Percentiles rank a stretch among this genome's conserved stretches.
Conservation (phyloP, 768 basidiomycete species). For the Rhizopogon vinicolor region DNA sequence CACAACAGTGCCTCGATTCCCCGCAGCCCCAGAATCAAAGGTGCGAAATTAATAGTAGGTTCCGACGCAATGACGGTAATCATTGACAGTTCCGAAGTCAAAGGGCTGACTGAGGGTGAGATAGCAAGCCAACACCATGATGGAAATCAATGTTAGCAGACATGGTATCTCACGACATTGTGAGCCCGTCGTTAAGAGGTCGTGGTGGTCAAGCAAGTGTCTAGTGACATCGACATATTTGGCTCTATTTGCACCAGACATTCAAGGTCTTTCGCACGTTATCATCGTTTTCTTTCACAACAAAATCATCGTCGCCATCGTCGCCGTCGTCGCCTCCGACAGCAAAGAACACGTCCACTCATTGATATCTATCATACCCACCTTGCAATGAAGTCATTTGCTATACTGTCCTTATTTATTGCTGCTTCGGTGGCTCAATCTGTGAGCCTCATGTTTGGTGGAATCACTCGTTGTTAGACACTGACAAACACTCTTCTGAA, state of each 20-base stretch:
- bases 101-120: too few species aligned
- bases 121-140: too few species aligned
- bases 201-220: too few species aligned
- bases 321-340: constrained; percentile 30
- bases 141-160: too few species aligned
- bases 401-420: constrained; percentile 47
- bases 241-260: neutral
- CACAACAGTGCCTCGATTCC: neutral
- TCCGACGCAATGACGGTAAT: too few species aligned
- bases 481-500: neutral
- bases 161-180: too few species aligned
- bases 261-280: neutral
- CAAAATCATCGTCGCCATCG: constrained; percentile 3
- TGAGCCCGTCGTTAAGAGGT: too few species aligned
- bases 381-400: constrained; percentile 47
- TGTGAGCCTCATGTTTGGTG: constrained; percentile 17
- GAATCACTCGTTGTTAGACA: neutral
- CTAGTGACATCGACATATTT: neutral
- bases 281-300: constrained; percentile 1
- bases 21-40: neutral
- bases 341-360: constrained; percentile 34
- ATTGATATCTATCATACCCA: constrained; percentile 19
- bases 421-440: constrained; percentile 49
- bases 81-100: neutral
- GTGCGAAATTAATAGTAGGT: neutral